Conservation (phyloP, 1,139 yeast genomes). For the Eremothecium coryli region DNA sequence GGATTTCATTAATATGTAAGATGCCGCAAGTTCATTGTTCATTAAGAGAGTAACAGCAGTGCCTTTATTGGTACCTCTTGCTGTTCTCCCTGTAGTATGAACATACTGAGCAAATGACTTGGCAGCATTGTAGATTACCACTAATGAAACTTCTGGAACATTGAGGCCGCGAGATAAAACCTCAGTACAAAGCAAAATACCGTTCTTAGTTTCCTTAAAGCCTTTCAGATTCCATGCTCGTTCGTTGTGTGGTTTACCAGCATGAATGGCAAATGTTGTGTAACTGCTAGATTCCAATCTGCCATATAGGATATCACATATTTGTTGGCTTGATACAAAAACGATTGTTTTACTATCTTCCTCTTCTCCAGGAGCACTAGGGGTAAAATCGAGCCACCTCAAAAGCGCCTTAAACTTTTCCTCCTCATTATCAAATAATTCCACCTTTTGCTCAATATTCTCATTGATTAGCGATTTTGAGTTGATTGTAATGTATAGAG, state of each 20-base stretch:
- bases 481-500: constrained; percentile 75
- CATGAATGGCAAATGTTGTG: constrained; percentile 67
- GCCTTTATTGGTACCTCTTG: constrained; percentile 79
- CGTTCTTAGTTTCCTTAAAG: constrained; percentile 51
- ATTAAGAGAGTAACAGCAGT: constrained; percentile 69
- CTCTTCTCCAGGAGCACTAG: constrained; percentile 21
- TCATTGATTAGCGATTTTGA: constrained; percentile 76
- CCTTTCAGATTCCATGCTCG: constrained; percentile 67
- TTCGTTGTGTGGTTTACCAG: constrained; percentile 85
- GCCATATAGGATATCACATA: constrained; percentile 62
- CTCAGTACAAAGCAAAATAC: constrained; percentile 77
- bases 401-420: constrained; percentile 49
- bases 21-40: constrained; percentile 54
- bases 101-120: constrained; percentile 92
- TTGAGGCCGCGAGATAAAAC: constrained; percentile 93
- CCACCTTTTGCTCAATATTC: constrained; percentile 66
- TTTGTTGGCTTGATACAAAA: constrained; percentile 79
- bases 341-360: constrained; percentile 50
- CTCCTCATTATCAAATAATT: constrained; percentile 43
- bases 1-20: constrained; percentile 60
- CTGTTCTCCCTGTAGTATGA: constrained; percentile 94
- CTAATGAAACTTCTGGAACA: constrained; percentile 72
- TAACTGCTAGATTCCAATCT: constrained; percentile 50
- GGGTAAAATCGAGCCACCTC: constrained; percentile 25
- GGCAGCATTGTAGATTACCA: constrained; percentile 82